Evolutionary conservation across 2,329 filamentous ascomycete species (phyloP), one percentile per base, ranked within the genome.

Genomic region (Penicillium sp.): DNA sequence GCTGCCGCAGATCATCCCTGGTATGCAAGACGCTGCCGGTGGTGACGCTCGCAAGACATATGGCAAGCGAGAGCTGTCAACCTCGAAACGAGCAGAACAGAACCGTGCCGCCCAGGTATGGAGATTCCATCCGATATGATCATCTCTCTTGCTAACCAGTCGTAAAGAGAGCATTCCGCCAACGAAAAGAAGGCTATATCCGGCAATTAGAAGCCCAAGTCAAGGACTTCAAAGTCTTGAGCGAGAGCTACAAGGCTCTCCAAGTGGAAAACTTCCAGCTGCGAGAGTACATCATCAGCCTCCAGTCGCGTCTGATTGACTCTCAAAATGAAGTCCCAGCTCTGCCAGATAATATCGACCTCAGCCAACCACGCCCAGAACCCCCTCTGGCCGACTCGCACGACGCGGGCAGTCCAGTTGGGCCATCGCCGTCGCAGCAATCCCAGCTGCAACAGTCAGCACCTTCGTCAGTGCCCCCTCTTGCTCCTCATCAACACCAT

Each of bases 141-240:
- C 8, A 3, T 16, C 16, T 35, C 16, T 35, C 5, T 35, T 33
- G 42, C 47, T 57, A 20, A 50, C 63, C 64, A 42, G 2, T 43
- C 6, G 12, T 60, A 62, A 66, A 99, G 93, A 86, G 94, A 71
- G 94, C 94, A 43, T 99, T 99, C 76, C 90, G 94, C 43, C 92
- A 97, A 76, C 89, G 94, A 61, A 99, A 99, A 72, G 94, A 99
- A 75, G 90, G 90, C 47, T 97, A 99, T 72, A 99, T 99, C 73
- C 96, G 96, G 79, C 95, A 96, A 72, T 83, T 99, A 6, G 94
- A 99, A 74, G 89, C 94, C 69, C 90, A 97, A 71, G 91, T 97
- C 52, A 87, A 90, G 66, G 90, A 94, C 28, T 89, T 85, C 63
- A 82, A 84, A 64, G 81, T 85, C 18, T 83, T 96, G 73, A 89